Base-by-base conservation (phyloP, 257 asterid genomes). In the Nicotiana otophora region DNA sequence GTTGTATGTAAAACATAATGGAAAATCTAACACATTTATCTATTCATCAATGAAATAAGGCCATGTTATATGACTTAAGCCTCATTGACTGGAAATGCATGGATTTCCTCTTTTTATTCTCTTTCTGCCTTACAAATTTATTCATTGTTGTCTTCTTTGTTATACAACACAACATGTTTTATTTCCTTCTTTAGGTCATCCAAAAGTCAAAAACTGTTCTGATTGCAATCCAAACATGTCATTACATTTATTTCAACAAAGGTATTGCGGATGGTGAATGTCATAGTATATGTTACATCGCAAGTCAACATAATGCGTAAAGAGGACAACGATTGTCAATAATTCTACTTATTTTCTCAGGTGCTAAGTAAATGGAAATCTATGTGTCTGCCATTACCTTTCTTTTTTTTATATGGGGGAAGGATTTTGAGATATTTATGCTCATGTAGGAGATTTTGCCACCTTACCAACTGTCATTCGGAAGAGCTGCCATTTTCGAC, bases 351-450 rank as follows among this genome's bases (percentile, higher is more conserved):
- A n/a, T 58, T 58, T 10, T 42, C 75, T 82, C 28, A 26, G 34
- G 19, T 36, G 76, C 31, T 15, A 20, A 58, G 64, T 17, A 55
- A 42, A 84, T 80, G 86, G 86, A 80, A 60, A 48, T 80, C 84
- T 55, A 30, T 31, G 78, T 80, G 86, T 17, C 81, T 9, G 67
- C 84, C 86, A 80, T 69, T 84, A 78, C 51, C 78, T 76, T 66
- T 66, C 53, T 3, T 54, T 54, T 53, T 54, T 4, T 16, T 4
- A 42, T 1, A 53, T 53, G 17, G 57, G 17, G 57, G 5, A 4
- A 12, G 57, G 57, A 53, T 53, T 53, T 53, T 53, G 17, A 12
- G 26, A 57, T 57, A 57, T 57, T 26, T 5, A 63, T 8, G 63
- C 61, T 54, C 30, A 8, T 42, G 8, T 42, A 1, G 48, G 10